These are phyloP conservation scores for Neckera pumila DNA, from an alignment of 225 moss, liverwort and hornwort genomes.

Conservation along the genomic window DNA sequence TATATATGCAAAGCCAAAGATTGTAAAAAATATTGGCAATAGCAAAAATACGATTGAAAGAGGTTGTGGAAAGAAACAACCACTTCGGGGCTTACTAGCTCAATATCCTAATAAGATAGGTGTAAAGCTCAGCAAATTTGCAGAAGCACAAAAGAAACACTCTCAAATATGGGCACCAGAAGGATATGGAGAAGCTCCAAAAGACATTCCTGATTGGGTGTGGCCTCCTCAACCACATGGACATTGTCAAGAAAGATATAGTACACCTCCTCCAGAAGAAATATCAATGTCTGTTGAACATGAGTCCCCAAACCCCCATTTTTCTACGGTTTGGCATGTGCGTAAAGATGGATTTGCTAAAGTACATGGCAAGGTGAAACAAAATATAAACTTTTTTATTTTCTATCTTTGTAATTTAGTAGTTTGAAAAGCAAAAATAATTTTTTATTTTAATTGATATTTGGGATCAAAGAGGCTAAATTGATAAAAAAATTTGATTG, in stretches of 20 bases:
- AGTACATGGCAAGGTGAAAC: constrained; percentile 52
- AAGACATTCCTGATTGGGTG: not conserved
- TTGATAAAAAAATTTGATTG: not conserved
- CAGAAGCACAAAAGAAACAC: constrained; percentile 3
- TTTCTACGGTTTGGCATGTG: constrained; percentile 52
- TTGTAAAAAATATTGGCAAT: not conserved
- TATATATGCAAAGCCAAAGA: not conserved
- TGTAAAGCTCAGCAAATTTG: not conserved
- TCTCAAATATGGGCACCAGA: constrained; percentile 16
- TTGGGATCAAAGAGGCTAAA: accelerated
- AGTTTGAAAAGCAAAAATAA: too few relatives aligned
- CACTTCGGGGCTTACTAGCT: not conserved
- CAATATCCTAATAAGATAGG: not conserved
- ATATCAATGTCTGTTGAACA: not conserved
- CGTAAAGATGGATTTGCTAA: constrained; percentile 64
- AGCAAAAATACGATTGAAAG: not conserved
- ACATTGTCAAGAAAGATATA: not conserved
- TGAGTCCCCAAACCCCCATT: not conserved
- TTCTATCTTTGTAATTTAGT: not conserved
- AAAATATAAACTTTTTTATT: not conserved
- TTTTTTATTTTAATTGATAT: not conserved
- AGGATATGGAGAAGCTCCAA: constrained; percentile 1
- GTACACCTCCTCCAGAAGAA: not conserved
- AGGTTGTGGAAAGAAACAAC: not conserved
- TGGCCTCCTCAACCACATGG: constrained; percentile 2